A percentile compares a stretch with the other conserved stretches of the same genome.
Evolutionary conservation across 2,329 filamentous ascomycete species (phyloP).

Genomic region (Colletotrichum karsti): DNA sequence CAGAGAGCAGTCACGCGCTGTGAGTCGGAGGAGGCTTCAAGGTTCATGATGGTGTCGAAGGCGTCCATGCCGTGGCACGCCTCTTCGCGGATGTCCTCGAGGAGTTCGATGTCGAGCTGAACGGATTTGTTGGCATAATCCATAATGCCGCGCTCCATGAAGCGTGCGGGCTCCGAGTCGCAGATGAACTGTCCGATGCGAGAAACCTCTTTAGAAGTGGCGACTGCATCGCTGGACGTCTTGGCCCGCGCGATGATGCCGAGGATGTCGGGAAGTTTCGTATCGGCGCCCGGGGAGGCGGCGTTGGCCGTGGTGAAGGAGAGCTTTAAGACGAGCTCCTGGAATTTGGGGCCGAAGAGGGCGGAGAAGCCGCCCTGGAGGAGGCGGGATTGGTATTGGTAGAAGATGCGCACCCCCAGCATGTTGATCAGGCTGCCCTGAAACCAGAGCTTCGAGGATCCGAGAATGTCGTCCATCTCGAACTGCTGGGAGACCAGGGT

Average conservation of each 20-base stretch:
- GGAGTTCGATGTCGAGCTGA: slow-evolving; percentile 59
- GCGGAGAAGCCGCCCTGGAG: slow-evolving; percentile 59
- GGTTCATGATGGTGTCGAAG: slow-evolving; percentile 53
- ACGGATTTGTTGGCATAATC: slow-evolving; percentile 58
- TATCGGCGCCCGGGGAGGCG: slow-evolving; percentile 39
- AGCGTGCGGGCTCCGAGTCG: slow-evolving; percentile 54
- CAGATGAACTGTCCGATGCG: slow-evolving; percentile 58
- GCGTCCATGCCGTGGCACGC: slow-evolving; percentile 64
- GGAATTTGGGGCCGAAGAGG: slow-evolving; percentile 59
- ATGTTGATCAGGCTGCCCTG: slow-evolving; percentile 56
- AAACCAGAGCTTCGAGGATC: slow-evolving; percentile 54
- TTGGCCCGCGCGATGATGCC: slow-evolving; percentile 51
- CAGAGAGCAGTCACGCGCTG: slow-evolving; percentile 48
- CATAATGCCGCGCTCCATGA: slow-evolving; percentile 61
- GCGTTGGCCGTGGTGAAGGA: slow-evolving; percentile 58
- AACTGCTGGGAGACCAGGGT: slow-evolving; percentile 62
- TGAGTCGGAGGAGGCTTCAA: slow-evolving; percentile 38
- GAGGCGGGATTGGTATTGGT: slow-evolving; percentile 60
- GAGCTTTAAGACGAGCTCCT: slow-evolving; percentile 61
- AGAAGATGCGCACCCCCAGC: slow-evolving; percentile 59
- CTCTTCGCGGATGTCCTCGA: slow-evolving; percentile 62
- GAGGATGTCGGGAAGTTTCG: slow-evolving; percentile 53
- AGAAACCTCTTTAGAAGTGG: slow-evolving; percentile 57
- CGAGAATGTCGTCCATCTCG: slow-evolving; percentile 60
- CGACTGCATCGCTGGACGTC: slow-evolving; percentile 53